Evolutionary conservation across 192 early-diverging fungal species (phyloP).

Genomic region (Glomus cerebriforme): DNA sequence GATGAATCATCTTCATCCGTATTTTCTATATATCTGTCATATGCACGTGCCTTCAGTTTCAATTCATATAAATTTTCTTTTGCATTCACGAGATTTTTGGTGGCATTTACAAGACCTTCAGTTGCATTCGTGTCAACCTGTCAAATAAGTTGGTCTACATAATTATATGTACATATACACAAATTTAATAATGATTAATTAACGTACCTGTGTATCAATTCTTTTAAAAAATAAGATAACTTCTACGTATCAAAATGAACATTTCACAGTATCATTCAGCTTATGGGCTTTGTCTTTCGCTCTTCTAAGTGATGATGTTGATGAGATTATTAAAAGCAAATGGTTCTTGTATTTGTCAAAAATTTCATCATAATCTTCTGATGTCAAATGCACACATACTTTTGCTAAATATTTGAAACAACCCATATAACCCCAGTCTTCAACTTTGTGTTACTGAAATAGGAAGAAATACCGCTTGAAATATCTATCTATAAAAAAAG

Average conservation of each 20-base stretch:
- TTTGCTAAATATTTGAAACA: constrained; percentile 30
- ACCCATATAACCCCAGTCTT: constrained; percentile 30
- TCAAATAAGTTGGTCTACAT: constrained; percentile 26
- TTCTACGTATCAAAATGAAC: constrained; percentile 34
- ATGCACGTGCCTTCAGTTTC: not conserved
- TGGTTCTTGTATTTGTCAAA: constrained; percentile 28
- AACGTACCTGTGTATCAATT: constrained; percentile 32
- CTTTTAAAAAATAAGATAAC: constrained; percentile 34
- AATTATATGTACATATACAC: constrained; percentile 32
- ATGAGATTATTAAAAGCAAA: constrained; percentile 17
- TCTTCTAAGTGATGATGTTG: constrained; percentile 26
- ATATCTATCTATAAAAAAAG: constrained; percentile 32
- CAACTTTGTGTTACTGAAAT: constrained; percentile 31
- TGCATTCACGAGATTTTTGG: not conserved
- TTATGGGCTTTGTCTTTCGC: constrained; percentile 31
- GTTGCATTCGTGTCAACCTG: constrained; percentile 23
- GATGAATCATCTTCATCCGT: constrained; percentile 24
- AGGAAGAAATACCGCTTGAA: constrained; percentile 35
- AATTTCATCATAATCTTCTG: constrained; percentile 32
- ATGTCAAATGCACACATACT: constrained; percentile 34
- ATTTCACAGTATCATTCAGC: constrained; percentile 10
- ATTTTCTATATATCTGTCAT: constrained; percentile 19
- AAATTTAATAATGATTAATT: constrained; percentile 6
- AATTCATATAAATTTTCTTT: constrained; percentile 17
- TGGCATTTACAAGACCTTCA: not conserved